phyloP scores from a whole-genome alignment of 768 basidiomycete species.

The Tremella mesenterica region DNA sequence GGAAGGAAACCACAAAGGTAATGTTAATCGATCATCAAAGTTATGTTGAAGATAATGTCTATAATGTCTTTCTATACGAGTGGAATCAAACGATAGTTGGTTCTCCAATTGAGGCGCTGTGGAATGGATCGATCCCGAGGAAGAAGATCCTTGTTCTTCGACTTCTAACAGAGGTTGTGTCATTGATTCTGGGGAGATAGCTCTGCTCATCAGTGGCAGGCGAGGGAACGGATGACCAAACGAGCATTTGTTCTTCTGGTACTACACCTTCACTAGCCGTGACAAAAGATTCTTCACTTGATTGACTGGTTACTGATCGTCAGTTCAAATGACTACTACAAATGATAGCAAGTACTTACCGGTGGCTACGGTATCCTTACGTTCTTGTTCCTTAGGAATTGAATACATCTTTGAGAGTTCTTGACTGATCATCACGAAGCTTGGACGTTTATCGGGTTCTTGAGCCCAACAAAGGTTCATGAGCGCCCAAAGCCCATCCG shows the following conservation, averaged over 20 bases:
- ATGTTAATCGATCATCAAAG: conserved; percentile 59
- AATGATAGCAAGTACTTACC: too few relatives aligned
- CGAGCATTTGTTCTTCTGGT: conserved; percentile 2
- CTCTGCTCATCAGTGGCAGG: conserved; percentile 2
- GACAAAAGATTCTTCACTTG: not conserved
- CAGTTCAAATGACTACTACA: not conserved
- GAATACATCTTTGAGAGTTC: conserved; percentile 11
- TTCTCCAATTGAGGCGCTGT: conserved; percentile 19
- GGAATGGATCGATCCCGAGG: conserved; percentile 28
- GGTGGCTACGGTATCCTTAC: too few relatives aligned
- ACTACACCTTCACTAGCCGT: conserved; percentile 2
- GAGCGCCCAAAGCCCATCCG: conserved; percentile 16
- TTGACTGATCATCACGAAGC: conserved; percentile 16
- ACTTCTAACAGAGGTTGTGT: conserved; percentile 8
- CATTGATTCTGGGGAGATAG: conserved; percentile 16
- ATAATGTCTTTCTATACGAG: conserved; percentile 55
- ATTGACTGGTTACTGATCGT: not conserved
- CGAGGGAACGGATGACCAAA: not conserved
- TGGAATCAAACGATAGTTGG: conserved; percentile 22
- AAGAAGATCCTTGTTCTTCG: conserved; percentile 18
- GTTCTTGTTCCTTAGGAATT: not conserved
- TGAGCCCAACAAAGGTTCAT: conserved; percentile 24
- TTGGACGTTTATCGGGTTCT: conserved; percentile 17
- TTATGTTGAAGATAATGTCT: conserved; percentile 58
- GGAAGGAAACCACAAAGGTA: conserved; percentile 65